phyloP scores from a whole-genome alignment of 129 eudicot species.

The Tagetes patula region DNA sequence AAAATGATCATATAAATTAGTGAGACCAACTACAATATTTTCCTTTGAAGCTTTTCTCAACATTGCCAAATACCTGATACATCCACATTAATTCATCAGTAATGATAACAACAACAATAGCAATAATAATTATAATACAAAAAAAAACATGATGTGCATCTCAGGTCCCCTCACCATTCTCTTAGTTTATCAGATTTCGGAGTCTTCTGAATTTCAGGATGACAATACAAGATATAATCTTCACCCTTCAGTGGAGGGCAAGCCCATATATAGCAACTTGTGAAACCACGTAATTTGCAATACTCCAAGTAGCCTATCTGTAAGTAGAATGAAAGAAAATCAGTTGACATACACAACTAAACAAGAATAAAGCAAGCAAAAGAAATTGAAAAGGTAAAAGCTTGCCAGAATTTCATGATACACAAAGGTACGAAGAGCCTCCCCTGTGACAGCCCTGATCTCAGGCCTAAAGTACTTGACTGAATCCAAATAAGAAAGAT shows the following conservation, averaged over 20 bases:
- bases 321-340: constrained; percentile 11
- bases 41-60: constrained; percentile 80
- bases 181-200: constrained; percentile 93
- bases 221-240: constrained; percentile 95
- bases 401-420: constrained; percentile 95
- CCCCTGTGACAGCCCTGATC: constrained; percentile 80
- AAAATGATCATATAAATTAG: constrained; percentile 85
- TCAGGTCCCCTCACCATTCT: constrained; percentile 66
- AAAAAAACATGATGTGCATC: neutral
- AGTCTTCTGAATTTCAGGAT: constrained; percentile 96
- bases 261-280: constrained; percentile 99
- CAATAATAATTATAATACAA: neutral
- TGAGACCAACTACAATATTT: constrained; percentile 70
- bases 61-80: constrained; percentile 88
- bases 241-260: constrained; percentile 98
- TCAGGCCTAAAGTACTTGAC: constrained; percentile 95
- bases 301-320: constrained; percentile 94
- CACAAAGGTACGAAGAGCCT: constrained; percentile 95
- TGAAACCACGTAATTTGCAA: constrained; percentile 86
- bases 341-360: neutral
- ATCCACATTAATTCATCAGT: constrained; percentile 14
- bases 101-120: neutral
- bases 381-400: neutral
- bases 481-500: constrained; percentile 91
- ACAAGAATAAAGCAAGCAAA: constrained; percentile 4